Percentiles rank a stretch among this genome's conserved stretches.
Evolutionary conservation across 768 basidiomycete genomes (phyloP).

Genomic region (Naganishia onofrii): DNA sequence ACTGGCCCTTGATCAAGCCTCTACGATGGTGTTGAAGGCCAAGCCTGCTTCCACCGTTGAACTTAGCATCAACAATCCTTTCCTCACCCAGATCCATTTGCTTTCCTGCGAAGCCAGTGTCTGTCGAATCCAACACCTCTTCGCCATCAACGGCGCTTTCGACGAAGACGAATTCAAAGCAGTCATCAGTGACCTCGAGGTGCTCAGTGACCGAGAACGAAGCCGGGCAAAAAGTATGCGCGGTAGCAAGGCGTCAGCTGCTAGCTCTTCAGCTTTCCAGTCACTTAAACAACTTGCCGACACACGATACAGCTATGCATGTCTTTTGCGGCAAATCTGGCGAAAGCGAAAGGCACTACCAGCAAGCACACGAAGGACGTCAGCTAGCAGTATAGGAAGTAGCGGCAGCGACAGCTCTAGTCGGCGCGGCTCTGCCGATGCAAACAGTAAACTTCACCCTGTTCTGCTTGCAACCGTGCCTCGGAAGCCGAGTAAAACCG

Average conservation of each 20-base stretch:
- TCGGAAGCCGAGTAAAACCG: conserved; percentile 8
- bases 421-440: not conserved
- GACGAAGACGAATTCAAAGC: conserved; percentile 50
- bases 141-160: conserved; percentile 42
- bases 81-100: conserved; percentile 48
- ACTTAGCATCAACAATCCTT: conserved; percentile 40
- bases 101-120: conserved; percentile 42
- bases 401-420: conserved; percentile 10
- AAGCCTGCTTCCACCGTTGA: conserved; percentile 38
- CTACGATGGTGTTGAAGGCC: conserved; percentile 46
- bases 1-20: conserved; percentile 49
- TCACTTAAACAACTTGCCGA: conserved; percentile 46
- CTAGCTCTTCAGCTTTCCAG: conserved; percentile 43
- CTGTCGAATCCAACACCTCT: conserved; percentile 46
- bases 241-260: conserved; percentile 38
- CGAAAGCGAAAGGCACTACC: conserved; percentile 33
- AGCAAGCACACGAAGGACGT: conserved; percentile 4
- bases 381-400: not conserved
- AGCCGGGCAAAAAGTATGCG: conserved; percentile 40
- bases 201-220: conserved; percentile 43
- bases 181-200: conserved; percentile 44
- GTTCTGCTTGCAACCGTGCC: not conserved
- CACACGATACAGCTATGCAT: conserved; percentile 43
- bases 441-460: conserved; percentile 1
- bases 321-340: conserved; percentile 46